Conservation (phyloP, 805 yeast species). For the Brettanomyces bruxellensis region DNA sequence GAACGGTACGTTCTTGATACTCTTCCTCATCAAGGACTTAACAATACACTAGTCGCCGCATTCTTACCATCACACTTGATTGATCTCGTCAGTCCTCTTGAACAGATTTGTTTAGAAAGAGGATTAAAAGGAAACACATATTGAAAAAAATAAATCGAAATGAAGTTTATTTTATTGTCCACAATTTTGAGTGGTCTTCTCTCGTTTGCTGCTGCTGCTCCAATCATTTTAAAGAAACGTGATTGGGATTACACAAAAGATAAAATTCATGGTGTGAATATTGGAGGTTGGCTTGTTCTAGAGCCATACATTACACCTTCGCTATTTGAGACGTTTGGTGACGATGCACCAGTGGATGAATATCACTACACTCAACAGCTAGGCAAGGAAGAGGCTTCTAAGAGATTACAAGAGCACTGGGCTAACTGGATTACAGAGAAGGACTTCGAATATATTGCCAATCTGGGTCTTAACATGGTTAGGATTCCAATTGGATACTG, state of each 20-base stretch:
- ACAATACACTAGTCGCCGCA: too few species aligned
- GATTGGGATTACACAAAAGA: constrained; percentile 24
- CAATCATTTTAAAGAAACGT: constrained; percentile 20
- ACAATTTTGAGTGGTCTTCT: constrained; percentile 1
- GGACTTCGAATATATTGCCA: constrained; percentile 44
- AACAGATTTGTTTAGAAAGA: too few species aligned
- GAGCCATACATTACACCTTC: constrained; percentile 86
- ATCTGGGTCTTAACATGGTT: constrained; percentile 57
- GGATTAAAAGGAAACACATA: too few species aligned
- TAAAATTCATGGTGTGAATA: constrained; percentile 53
- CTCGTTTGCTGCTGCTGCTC: constrained; percentile 13
- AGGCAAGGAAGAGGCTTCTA: constrained; percentile 37
- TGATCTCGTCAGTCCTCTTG: too few species aligned
- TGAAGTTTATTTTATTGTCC: neutral
- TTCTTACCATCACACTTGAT: too few species aligned
- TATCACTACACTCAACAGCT: constrained; percentile 40
- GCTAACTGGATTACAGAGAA: constrained; percentile 46
- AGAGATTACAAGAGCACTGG: constrained; percentile 45
- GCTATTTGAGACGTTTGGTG: constrained; percentile 45
- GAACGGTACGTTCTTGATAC: too few species aligned
- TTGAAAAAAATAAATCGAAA: neutral
- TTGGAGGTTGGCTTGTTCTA: constrained; percentile 87
- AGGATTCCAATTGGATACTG: constrained; percentile 76
- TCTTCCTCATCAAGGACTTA: too few species aligned
- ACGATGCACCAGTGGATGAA: constrained; percentile 49